These are phyloP conservation scores for Fusarium citri DNA, from an alignment of 2,329 filamentous ascomycete genomes.

Conservation along the genomic window DNA sequence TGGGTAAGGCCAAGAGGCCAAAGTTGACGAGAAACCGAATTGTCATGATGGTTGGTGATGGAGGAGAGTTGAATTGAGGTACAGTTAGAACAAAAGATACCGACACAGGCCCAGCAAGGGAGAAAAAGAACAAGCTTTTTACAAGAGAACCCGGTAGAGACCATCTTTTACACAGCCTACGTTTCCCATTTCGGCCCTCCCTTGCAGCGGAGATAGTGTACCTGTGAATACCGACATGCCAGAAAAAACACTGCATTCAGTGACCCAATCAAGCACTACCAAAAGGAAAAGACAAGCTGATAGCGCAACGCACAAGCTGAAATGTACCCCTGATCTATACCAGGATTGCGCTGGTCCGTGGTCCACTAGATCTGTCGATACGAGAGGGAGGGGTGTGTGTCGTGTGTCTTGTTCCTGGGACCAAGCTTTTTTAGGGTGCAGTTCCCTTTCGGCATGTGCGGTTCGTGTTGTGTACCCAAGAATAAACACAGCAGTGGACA, in stretches of 20 bases:
- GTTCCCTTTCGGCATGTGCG: conserved; percentile 13
- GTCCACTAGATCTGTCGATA: conserved; percentile 29
- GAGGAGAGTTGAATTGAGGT: not conserved
- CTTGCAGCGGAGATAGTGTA: conserved; percentile 6
- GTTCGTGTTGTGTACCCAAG: conserved; percentile 8
- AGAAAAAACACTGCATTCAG: conserved; percentile 2
- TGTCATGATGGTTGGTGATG: conserved; percentile 48
- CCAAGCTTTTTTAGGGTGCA: not conserved
- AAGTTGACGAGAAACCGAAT: conserved; percentile 62
- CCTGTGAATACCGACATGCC: conserved; percentile 28
- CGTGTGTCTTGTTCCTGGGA: conserved; percentile 4
- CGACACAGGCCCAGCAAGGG: not conserved
- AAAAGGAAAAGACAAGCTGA: conserved; percentile 16
- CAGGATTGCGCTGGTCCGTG: conserved; percentile 21
- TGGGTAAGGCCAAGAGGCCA: conserved; percentile 61
- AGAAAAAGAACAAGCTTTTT: conserved; percentile 26
- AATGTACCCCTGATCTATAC: conserved; percentile 35
- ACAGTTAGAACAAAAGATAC: not conserved
- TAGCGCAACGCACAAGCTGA: conserved; percentile 27
- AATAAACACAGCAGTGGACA: conserved; percentile 8
- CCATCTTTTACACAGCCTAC: conserved; percentile 17
- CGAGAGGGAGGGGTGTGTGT: conserved; percentile 13
- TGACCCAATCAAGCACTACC: conserved; percentile 18
- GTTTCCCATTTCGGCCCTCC: conserved; percentile 17
- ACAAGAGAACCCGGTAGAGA: not conserved